phyloP scores from a whole-genome alignment of 768 basidiomycete species.

The Clitopilus passeckerianus region DNA sequence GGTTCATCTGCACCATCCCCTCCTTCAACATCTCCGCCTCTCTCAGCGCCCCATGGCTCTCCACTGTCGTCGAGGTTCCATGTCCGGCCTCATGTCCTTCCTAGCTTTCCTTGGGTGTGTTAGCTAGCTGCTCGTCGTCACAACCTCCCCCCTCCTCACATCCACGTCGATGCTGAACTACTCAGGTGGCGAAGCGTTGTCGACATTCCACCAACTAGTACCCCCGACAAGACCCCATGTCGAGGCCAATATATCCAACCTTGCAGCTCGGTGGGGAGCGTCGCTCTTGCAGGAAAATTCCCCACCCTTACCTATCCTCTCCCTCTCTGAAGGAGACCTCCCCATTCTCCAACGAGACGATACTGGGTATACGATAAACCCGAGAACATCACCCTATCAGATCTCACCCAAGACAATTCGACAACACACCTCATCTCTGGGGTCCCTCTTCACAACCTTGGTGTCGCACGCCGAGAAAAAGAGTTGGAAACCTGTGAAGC shows the following conservation, averaged over 20 bases:
- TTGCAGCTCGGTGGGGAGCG: conserved; percentile 87
- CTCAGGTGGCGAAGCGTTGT: conserved; percentile 79
- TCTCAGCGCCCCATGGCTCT: conserved; percentile 60
- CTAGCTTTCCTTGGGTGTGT: conserved; percentile 36
- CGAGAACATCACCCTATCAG: conserved; percentile 46
- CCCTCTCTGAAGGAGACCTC: too few relatives aligned
- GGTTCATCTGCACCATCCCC: conserved; percentile 89
- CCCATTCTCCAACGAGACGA: background rate
- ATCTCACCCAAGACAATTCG: conserved; percentile 29
- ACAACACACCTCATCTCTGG: conserved; percentile 68
- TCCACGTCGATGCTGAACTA: conserved; percentile 73
- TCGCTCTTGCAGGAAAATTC: conserved; percentile 77
- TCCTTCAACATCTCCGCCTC: conserved; percentile 78
- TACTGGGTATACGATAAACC: conserved; percentile 81
- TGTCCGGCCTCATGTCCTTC: conserved; percentile 41
- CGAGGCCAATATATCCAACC: conserved; percentile 77
- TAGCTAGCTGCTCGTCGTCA: too few relatives aligned
- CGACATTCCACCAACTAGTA: conserved; percentile 55
- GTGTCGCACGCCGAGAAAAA: conserved; percentile 3
- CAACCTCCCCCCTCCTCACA: too few relatives aligned
- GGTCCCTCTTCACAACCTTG: conserved; percentile 17
- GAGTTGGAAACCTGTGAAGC: conserved; percentile 39
- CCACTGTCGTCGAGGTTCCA: conserved; percentile 36
- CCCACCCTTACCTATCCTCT: conserved; percentile 40
- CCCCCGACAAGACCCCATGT: too few relatives aligned